These are phyloP conservation scores for Ilyonectria robusta DNA, from an alignment of 2,329 filamentous ascomycete genomes.

Conservation along the genomic window DNA sequence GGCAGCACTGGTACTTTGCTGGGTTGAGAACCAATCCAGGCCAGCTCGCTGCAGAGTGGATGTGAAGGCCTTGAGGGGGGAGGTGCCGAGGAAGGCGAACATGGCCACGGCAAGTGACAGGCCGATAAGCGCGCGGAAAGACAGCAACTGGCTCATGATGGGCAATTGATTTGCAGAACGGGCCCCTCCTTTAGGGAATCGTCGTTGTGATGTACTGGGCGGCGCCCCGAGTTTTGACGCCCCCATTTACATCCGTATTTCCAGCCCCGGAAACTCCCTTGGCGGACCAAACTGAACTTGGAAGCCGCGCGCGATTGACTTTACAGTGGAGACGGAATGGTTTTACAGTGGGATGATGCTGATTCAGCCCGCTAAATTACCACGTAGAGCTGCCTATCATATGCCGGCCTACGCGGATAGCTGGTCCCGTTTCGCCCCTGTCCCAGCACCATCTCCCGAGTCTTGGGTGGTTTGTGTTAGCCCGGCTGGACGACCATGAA, in stretches of 20 bases:
- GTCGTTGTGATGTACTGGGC: slow-evolving; percentile 5
- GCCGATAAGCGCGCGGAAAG: slow-evolving; percentile 40
- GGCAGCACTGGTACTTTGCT: slow-evolving; percentile 24
- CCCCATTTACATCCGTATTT: slow-evolving; percentile 44
- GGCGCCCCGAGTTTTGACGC: slow-evolving; percentile 23
- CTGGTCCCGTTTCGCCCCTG: neutral
- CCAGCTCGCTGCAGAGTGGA: slow-evolving; percentile 43
- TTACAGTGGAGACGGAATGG: slow-evolving; percentile 1
- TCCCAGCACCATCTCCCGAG: neutral
- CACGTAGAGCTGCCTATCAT: neutral
- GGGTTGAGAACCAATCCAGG: slow-evolving; percentile 33
- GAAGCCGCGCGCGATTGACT: slow-evolving; percentile 25
- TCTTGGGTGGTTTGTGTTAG: slow-evolving; percentile 15
- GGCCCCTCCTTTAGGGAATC: slow-evolving; percentile 9
- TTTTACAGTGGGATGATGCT: slow-evolving; percentile 32
- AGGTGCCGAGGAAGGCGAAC: slow-evolving; percentile 41
- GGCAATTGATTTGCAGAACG: slow-evolving; percentile 4
- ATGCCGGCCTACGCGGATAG: slow-evolving; percentile 7
- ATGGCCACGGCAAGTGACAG: slow-evolving; percentile 42
- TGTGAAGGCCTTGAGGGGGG: slow-evolving; percentile 41
- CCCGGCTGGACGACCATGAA: neutral
- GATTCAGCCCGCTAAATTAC: slow-evolving; percentile 35
- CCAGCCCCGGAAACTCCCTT: slow-evolving; percentile 30
- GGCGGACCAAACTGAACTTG: slow-evolving; percentile 33
- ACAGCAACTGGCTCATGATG: slow-evolving; percentile 42